Conservation (phyloP, 2,329 filamentous ascomycete species). For the Monilinia fructicola region DNA sequence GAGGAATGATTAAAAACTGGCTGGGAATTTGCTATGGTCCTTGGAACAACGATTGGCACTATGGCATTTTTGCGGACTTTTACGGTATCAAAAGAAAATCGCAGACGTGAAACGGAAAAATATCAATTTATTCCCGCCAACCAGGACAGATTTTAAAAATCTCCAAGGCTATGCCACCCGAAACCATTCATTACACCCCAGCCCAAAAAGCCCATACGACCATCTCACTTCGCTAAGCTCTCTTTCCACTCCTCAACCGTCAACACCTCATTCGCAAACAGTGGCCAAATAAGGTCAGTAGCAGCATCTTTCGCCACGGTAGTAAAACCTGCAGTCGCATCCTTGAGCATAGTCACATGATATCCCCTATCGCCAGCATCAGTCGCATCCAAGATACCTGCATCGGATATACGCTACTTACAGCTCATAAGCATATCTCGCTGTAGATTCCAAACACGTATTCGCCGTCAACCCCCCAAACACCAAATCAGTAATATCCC, state of each 20-base stretch:
- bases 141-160: neutral
- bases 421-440: slow-evolving; percentile 41
- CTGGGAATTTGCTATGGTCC: slow-evolving; percentile 29
- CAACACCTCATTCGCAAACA: slow-evolving; percentile 35
- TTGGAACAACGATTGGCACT: slow-evolving; percentile 29
- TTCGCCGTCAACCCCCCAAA: slow-evolving; percentile 41
- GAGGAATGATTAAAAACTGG: slow-evolving; percentile 32
- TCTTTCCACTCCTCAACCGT: slow-evolving; percentile 34
- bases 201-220: no score
- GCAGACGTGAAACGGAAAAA: slow-evolving; percentile 5
- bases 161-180: neutral
- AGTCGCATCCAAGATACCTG: neutral
- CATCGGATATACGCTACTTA: neutral
- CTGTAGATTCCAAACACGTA: slow-evolving; percentile 42
- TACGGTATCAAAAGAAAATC: slow-evolving; percentile 9
- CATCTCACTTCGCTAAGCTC: slow-evolving; percentile 22
- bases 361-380: slow-evolving; percentile 31
- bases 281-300: slow-evolving; percentile 36
- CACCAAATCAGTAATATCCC: slow-evolving; percentile 40
- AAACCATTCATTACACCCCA: neutral
- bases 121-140: neutral
- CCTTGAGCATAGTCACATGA: slow-evolving; percentile 35
- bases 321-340: slow-evolving; percentile 36
- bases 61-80: slow-evolving; percentile 17
- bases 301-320: slow-evolving; percentile 33